Evolutionary conservation across 2,329 filamentous ascomycete species (phyloP).

Genomic region (Pseudogymnoascus sp.): DNA sequence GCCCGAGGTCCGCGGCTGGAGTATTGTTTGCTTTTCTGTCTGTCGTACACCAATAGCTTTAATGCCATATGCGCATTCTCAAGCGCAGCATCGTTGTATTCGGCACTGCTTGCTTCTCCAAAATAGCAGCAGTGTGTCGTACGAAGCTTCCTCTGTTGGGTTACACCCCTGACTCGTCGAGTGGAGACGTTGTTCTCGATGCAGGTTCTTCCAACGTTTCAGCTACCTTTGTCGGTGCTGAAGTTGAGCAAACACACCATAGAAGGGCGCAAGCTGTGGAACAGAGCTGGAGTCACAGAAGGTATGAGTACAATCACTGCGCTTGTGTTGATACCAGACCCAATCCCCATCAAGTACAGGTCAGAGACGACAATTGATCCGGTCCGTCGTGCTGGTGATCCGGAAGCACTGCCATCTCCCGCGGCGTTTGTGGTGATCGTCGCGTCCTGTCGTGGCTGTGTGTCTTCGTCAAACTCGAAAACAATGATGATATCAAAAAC

Average conservation of each 20-base stretch:
- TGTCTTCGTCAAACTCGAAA: neutral
- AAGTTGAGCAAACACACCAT: neutral
- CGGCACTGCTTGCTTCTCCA: neutral
- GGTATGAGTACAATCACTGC: neutral
- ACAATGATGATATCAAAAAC: neutral
- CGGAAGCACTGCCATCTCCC: neutral
- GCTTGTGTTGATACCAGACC: neutral
- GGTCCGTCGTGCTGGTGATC: neutral
- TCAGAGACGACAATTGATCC: neutral
- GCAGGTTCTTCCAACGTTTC: neutral
- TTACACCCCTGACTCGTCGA: neutral
- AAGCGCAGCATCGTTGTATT: neutral
- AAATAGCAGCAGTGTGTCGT: neutral
- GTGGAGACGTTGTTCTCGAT: neutral
- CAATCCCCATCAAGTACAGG: neutral
- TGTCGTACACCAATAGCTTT: neutral
- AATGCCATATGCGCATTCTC: neutral
- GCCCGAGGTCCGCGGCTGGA: neutral
- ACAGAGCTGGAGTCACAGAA: neutral
- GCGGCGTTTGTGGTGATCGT: neutral
- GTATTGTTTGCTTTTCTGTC: neutral
- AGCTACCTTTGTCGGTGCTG: neutral
- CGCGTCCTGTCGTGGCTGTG: neutral
- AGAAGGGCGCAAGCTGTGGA: neutral
- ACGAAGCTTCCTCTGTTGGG: neutral